Evolutionary conservation across 495 filamentous ascomycete species (phyloP), one percentile per base, ranked within the genome.

Genomic region (Rostrohypoxylon terebratum): DNA sequence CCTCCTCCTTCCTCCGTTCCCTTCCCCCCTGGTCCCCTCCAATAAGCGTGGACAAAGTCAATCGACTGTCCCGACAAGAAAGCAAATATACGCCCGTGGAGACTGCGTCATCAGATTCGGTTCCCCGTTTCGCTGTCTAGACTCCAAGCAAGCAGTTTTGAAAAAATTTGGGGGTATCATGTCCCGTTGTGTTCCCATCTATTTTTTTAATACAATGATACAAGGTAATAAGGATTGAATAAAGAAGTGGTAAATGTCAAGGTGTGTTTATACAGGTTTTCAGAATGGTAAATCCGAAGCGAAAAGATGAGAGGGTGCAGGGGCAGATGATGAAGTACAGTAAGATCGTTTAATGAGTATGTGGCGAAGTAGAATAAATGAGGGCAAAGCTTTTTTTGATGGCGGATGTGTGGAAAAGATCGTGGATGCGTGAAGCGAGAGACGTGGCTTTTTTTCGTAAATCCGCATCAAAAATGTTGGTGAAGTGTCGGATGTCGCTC

Each of bases 121-220:
- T 54, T 50, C 23, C 58, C 53, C 44, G 36, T 57, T 44, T 42
- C 38, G 34, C 25, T 31, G 23, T 53, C 45, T 59, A 53, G 59
- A 71, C 63, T 68, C 72, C 68, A 64, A 71, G 66, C 72, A 68
- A 70, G 38, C 63, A 71, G 68, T 68, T 68, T 71, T n/a, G n/a
- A n/a, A 5, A 28, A 28, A 57, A 47, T 50, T 62, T 61, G 67
- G 40, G 72, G 72, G 72, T 75, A 75, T 75, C 72, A 71, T 75
- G 59, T 54, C 67, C 63, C 72, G 63, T 70, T 64, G n/a, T 61
- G 50, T 68, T 63, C 63, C 63, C 65, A 69, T 76, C 69, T 76
- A 73, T 55, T 71, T 72, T 65, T 65, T 38, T 61, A 62, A 63
- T 59, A 59, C 36, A 59, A 42, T 25, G 20, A 21, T 40, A 59